A percentile compares a stretch with the other conserved stretches of the same genome.
Evolutionary conservation across 2,329 filamentous ascomycete genomes (phyloP).

Genomic region (Cytospora chrysosperma): DNA sequence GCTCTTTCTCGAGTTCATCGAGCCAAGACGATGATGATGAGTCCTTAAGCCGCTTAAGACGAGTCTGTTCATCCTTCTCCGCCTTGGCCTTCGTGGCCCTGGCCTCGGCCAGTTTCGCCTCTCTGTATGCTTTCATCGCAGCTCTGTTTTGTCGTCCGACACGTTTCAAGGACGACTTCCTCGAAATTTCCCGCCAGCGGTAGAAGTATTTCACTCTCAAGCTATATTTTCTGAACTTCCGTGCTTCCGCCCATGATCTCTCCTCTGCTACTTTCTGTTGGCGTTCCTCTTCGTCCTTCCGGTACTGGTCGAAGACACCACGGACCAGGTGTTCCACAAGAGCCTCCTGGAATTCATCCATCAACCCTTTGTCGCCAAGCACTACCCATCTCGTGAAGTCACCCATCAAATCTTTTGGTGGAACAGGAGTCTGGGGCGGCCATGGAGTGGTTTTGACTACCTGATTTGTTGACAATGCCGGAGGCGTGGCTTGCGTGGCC

Average conservation of each 20-base stretch:
- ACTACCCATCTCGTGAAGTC: slow-evolving; percentile 57
- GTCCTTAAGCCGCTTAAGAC: slow-evolving; percentile 27
- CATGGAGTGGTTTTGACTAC: neutral
- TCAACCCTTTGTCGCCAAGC: slow-evolving; percentile 50
- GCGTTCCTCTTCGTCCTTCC: slow-evolving; percentile 42
- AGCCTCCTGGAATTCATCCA: slow-evolving; percentile 50
- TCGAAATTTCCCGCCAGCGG: slow-evolving; percentile 51
- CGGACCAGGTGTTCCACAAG: slow-evolving; percentile 46
- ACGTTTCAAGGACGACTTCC: slow-evolving; percentile 48
- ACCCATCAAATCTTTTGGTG: slow-evolving; percentile 42
- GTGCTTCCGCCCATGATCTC: slow-evolving; percentile 45
- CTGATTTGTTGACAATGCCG: slow-evolving; percentile 4
- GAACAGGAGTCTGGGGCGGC: slow-evolving; percentile 8
- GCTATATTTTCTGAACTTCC: slow-evolving; percentile 48
- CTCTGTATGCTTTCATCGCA: slow-evolving; percentile 47
- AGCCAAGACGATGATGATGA: slow-evolving; percentile 20
- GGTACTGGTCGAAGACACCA: slow-evolving; percentile 41
- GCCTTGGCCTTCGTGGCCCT: slow-evolving; percentile 35
- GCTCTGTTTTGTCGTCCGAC: slow-evolving; percentile 53
- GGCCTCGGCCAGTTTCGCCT: slow-evolving; percentile 36
- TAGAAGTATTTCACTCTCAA: slow-evolving; percentile 57
- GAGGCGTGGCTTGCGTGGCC: neutral
- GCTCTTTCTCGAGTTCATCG: slow-evolving; percentile 24
- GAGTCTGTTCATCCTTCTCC: slow-evolving; percentile 37
- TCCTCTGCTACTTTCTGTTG: slow-evolving; percentile 49